Conservation (phyloP, 345 rosid species). For the Linum usitatissimum region DNA sequence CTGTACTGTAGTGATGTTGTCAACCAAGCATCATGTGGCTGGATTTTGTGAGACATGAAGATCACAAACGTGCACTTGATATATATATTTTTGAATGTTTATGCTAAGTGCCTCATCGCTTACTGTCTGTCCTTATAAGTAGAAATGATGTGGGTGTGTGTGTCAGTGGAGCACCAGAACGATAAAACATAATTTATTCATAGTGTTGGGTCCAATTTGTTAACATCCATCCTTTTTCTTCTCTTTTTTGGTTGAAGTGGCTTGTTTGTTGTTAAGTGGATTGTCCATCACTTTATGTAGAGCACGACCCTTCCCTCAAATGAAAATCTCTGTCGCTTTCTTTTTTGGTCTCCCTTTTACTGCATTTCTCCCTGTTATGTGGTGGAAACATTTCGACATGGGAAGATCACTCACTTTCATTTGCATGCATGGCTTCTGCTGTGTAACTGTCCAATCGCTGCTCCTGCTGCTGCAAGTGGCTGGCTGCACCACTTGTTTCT, state of each 20-base stretch:
- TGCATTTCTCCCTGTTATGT: not conserved
- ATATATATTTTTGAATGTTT: too few species aligned
- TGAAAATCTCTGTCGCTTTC: not conserved
- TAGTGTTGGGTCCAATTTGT: not conserved
- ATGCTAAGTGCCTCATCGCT: not conserved
- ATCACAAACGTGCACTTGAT: not conserved
- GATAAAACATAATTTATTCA: too few species aligned
- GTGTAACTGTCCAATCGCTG: not conserved
- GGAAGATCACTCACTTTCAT: not conserved
- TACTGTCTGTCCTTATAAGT: not conserved
- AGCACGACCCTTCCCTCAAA: not conserved
- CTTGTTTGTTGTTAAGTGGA: too few species aligned
- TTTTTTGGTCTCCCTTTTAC: not conserved
- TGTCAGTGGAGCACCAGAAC: not conserved
- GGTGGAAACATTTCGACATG: not conserved
- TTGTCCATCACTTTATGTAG: not conserved
- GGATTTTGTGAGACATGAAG: not conserved
- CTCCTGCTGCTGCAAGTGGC: not conserved
- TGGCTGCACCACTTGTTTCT: not conserved
- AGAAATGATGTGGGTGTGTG: not conserved
- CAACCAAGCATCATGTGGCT: not conserved
- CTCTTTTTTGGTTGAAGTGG: not conserved
- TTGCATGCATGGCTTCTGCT: not conserved
- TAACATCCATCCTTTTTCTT: not conserved
- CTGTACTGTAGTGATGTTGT: not conserved